phyloP scores from a whole-genome alignment of 306 rosid genomes.

The Hippophae tibetana region DNA sequence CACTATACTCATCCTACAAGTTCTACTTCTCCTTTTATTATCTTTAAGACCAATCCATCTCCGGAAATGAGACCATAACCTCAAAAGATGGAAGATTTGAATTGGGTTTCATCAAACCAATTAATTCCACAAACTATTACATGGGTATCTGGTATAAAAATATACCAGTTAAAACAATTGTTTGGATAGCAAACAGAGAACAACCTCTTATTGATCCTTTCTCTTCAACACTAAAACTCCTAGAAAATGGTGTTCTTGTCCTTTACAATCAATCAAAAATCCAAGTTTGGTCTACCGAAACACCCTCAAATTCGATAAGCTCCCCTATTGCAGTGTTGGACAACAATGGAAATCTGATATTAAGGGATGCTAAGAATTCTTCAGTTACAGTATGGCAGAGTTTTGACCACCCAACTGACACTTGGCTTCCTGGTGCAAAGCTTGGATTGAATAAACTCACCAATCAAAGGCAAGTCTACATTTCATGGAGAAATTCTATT shows the following conservation, averaged over 20 bases:
- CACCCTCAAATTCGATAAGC: too few relatives aligned
- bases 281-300: slow-evolving; percentile 1
- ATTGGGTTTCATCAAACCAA: slow-evolving; percentile 31
- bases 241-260: slow-evolving; percentile 1
- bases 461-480: too few relatives aligned
- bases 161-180: not conserved
- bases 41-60: slow-evolving; percentile 15
- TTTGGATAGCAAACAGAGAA: slow-evolving; percentile 3
- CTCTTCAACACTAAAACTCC: not conserved
- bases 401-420: too few relatives aligned
- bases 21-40: slow-evolving; percentile 1
- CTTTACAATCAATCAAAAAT: not conserved
- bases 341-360: too few relatives aligned
- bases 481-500: too few relatives aligned
- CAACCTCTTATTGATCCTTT: not conserved
- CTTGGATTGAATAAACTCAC: too few relatives aligned
- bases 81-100: slow-evolving; percentile 18
- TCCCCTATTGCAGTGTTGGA: too few relatives aligned
- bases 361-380: too few relatives aligned
- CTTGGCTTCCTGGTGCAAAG: too few relatives aligned
- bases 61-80: slow-evolving; percentile 23
- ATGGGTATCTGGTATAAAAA: slow-evolving; percentile 10
- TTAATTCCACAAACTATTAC: slow-evolving; percentile 15
- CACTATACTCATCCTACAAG: too few relatives aligned
- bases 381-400: too few relatives aligned